phyloP scores from a whole-genome alignment of 2,329 filamentous ascomycete species.

The Mycogone perniciosa region DNA sequence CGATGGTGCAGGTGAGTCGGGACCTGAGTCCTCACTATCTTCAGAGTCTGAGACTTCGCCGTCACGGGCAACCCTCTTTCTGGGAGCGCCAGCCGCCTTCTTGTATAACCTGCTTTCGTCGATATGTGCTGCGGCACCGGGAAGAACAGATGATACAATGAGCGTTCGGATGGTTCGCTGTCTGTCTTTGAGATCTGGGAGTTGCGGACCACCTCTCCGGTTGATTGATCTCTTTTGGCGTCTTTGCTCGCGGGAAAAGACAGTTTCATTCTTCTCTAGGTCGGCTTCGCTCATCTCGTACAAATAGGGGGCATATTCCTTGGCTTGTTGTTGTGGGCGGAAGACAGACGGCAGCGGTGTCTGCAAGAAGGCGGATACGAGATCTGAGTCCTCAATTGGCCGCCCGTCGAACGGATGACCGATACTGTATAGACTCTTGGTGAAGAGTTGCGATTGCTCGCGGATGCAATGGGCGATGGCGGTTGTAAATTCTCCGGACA shows the following conservation, averaged over 20 bases:
- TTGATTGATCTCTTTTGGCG: constrained; percentile 95
- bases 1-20: constrained; percentile 77
- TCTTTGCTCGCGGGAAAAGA: constrained; percentile 87
- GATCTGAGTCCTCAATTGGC: constrained; percentile 84
- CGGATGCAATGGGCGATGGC: constrained; percentile 97
- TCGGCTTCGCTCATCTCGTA: constrained; percentile 92
- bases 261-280: constrained; percentile 82
- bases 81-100: constrained; percentile 55
- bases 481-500: constrained; percentile 93
- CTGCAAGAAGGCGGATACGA: constrained; percentile 77
- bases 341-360: constrained; percentile 79
- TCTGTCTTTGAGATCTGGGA: constrained; percentile 94
- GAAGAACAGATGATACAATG: constrained; percentile 86
- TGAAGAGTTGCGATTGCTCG: constrained; percentile 92
- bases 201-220: constrained; percentile 79
- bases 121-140: constrained; percentile 71
- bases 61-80: constrained; percentile 49
- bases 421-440: constrained; percentile 84
- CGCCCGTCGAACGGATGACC: constrained; percentile 93
- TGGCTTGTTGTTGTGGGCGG: constrained; percentile 84
- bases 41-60: constrained; percentile 82
- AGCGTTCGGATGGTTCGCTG: constrained; percentile 89
- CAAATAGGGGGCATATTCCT: constrained; percentile 88
- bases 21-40: constrained; percentile 80
- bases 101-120: constrained; percentile 88